phyloP scores from a whole-genome alignment of 768 basidiomycete species.

The Kondoa subrosea region DNA sequence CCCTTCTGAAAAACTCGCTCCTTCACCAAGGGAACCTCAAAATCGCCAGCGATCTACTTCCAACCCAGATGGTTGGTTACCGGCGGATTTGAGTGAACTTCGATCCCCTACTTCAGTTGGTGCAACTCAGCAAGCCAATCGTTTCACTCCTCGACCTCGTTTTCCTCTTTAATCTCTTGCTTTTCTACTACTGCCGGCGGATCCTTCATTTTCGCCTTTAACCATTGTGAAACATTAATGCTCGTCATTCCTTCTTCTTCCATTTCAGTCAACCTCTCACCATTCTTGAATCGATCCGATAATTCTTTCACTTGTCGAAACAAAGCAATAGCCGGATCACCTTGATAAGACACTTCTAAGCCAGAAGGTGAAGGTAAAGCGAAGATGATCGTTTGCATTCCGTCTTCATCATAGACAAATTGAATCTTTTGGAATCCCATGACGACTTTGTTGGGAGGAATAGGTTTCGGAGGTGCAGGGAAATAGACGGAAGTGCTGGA shows the following conservation, averaged over 20 bases:
- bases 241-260: not conserved
- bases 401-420: not conserved
- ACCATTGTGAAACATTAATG: not conserved
- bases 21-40: not conserved
- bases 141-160: too few species aligned
- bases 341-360: slow-evolving; percentile 3
- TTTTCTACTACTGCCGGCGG: too few species aligned
- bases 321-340: slow-evolving; percentile 1
- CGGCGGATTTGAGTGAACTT: not conserved
- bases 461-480: not conserved
- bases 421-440: not conserved
- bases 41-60: not conserved
- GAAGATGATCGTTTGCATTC: not conserved
- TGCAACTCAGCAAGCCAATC: too few species aligned
- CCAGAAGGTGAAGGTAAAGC: not conserved
- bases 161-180: too few species aligned
- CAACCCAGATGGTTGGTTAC: not conserved
- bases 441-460: not conserved
- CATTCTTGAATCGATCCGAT: not conserved
- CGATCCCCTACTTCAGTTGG: not conserved
- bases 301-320: slow-evolving; percentile 5
- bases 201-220: not conserved
- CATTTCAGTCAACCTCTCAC: not conserved
- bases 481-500: not conserved
- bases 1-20: not conserved